Base-by-base conservation (phyloP, 2,329 filamentous ascomycete genomes). In the Sclerotinia borealis region DNA sequence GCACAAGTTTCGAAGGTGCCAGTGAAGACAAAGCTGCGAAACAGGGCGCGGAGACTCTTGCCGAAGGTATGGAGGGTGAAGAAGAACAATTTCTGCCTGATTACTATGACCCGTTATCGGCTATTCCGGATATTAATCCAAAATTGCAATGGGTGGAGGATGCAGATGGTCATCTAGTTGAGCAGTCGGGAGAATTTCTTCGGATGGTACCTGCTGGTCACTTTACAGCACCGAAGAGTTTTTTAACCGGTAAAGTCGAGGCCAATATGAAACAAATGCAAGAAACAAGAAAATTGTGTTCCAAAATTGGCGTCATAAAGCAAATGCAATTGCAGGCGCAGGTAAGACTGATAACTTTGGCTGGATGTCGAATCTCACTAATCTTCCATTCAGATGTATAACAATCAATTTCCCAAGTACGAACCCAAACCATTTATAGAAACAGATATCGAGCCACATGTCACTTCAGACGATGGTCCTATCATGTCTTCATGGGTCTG, bases 251-350 rank as follows among this genome's bases (percentile, higher is more conserved):
- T 70, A 93, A 89, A 74, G 89, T 99, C 77, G 91, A 97, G 70
- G 85, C 87, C 62, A 99, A 99, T 71, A 91, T 98, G 77, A 86
- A 86, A 65, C 93, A 97, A 74, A 93, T 99, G 83, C 95, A 99
- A 75, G 93, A 98, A 72, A 99, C 95, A 0, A 85, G 95, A 69
- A 98, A 97, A 74, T 84, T 99, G 36, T 96, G 92, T 72, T 92
- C 92, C 13, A 99, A 98, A 78, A 96, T 99, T 74, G 89, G 91
- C 55, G 92, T 99, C 66, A 95, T 99, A 75, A 99, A 98, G 79
- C 95, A 99, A 78, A 99, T 99, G 95, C 95, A 99, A 77, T 86
- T 98, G 61, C 95, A 99, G 76, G 91, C 92, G 59, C 95, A 97
- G 84, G 91, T 92, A 84, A 74, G 79, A 72, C 56, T 41, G 4